Evolutionary conservation across 352 stramenopile genomes (phyloP).

Genomic region (Globisporangium heterothallicum): DNA sequence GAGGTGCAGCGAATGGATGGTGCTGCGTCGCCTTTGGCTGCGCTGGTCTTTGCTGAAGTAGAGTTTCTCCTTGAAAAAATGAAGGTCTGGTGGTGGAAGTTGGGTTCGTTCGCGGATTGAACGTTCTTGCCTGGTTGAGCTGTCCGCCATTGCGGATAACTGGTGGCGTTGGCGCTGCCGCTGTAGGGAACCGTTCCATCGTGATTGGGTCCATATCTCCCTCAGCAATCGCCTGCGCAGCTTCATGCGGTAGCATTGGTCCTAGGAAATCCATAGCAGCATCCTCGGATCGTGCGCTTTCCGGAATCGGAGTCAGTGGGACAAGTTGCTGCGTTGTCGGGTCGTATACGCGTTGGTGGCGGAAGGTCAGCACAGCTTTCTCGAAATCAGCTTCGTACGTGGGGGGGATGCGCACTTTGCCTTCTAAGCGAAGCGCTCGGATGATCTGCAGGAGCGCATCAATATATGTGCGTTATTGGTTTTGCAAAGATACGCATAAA

Average conservation of each 20-base stretch:
- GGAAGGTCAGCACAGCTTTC: slow-evolving; percentile 59
- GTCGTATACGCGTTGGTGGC: slow-evolving; percentile 67
- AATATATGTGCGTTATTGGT: no score
- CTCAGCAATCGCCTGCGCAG: slow-evolving; percentile 50
- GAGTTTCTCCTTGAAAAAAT: neutral
- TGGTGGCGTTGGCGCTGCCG: neutral
- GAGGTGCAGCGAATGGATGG: neutral
- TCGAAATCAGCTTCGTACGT: slow-evolving; percentile 65
- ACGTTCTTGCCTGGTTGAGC: neutral
- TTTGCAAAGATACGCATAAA: no score
- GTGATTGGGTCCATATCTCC: slow-evolving; percentile 77
- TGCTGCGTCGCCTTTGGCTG: neutral
- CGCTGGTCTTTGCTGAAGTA: neutral
- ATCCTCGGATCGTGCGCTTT: slow-evolving; percentile 21
- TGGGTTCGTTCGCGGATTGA: neutral
- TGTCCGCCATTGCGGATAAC: neutral
- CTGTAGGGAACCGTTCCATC: slow-evolving; percentile 30
- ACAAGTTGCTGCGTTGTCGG: slow-evolving; percentile 54
- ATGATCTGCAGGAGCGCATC: slow-evolving; percentile 52
- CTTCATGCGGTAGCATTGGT: slow-evolving; percentile 34
- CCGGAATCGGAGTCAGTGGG: slow-evolving; percentile 50
- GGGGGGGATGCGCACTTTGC: slow-evolving; percentile 43
- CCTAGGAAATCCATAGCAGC: slow-evolving; percentile 59
- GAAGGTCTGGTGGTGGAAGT: neutral
- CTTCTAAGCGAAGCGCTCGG: slow-evolving; percentile 51